Evolutionary conservation across 768 basidiomycete species (phyloP).

Genomic region (Boletus barrowsii): DNA sequence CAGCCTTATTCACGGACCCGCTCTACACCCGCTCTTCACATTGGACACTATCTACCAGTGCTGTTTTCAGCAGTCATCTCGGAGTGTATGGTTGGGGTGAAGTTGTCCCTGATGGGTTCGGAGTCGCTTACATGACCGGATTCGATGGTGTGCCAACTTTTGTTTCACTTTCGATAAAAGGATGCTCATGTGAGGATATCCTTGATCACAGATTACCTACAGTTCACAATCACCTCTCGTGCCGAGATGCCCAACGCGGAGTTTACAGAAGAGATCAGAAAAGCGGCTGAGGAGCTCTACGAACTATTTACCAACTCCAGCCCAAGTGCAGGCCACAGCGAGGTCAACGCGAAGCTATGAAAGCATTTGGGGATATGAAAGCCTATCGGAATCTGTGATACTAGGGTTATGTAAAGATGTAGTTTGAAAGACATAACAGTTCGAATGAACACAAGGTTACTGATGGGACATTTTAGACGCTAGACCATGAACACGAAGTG

Average conservation of each 20-base stretch:
- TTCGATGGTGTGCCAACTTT: constrained; percentile 56
- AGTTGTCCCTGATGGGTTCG: constrained; percentile 92
- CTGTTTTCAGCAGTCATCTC: constrained; percentile 83
- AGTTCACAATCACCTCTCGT: constrained; percentile 86
- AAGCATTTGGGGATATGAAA: no score
- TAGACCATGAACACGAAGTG: not conserved
- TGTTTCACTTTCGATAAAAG: not conserved
- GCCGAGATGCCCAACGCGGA: constrained; percentile 76
- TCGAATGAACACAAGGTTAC: not conserved
- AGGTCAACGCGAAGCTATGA: constrained; percentile 20
- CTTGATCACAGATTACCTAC: constrained; percentile 58
- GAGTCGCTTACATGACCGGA: constrained; percentile 93
- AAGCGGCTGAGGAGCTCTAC: constrained; percentile 67
- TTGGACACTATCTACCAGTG: constrained; percentile 91
- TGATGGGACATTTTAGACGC: no score
- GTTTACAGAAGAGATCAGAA: constrained; percentile 68
- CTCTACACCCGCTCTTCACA: constrained; percentile 67
- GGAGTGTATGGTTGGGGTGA: constrained; percentile 92
- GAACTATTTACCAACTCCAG: constrained; percentile 41
- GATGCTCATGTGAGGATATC: not conserved
- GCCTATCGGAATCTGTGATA: not conserved
- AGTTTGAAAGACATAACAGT: not conserved
- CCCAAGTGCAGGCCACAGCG: not conserved
- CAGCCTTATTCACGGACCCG: constrained; percentile 73
- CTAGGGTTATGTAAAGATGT: no score